These are phyloP conservation scores for Pyrenochaeta sp. DNA, from an alignment of 2,329 filamentous ascomycete genomes.

Conservation along the genomic window DNA sequence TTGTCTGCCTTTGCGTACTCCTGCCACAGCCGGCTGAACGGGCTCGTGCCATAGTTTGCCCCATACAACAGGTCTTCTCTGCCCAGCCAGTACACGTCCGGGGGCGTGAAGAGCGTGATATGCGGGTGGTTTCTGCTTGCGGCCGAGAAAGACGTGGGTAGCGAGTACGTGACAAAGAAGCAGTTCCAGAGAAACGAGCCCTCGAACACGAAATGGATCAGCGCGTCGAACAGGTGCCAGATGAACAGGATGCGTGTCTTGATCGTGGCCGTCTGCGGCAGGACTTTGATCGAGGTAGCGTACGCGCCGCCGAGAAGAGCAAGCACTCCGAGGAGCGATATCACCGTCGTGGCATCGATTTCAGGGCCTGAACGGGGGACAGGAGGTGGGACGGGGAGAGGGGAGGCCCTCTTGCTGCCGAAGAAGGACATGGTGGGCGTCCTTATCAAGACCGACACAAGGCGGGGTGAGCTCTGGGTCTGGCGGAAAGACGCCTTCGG, in stretches of 20 bases:
- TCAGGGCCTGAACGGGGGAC: constrained; percentile 58
- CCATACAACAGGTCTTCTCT: constrained; percentile 64
- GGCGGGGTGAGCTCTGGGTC: constrained; percentile 4
- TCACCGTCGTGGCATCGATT: constrained; percentile 59
- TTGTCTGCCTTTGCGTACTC: constrained; percentile 71
- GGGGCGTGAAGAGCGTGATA: constrained; percentile 53
- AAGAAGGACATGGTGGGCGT: constrained; percentile 29
- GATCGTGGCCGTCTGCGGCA: constrained; percentile 62
- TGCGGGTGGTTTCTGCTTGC: constrained; percentile 33
- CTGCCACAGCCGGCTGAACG: constrained; percentile 66
- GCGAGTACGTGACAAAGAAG: constrained; percentile 73
- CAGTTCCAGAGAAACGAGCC: constrained; percentile 92
- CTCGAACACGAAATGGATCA: constrained; percentile 91
- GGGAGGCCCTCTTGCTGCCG: constrained; percentile 39
- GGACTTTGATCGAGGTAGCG: constrained; percentile 55
- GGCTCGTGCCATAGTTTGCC: constrained; percentile 62
- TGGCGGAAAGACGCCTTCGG: constrained; percentile 15
- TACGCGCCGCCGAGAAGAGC: constrained; percentile 63
- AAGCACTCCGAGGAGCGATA: constrained; percentile 63
- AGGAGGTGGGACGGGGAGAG: constrained; percentile 66
- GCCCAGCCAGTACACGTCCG: constrained; percentile 62
- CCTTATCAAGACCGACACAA: constrained; percentile 6
- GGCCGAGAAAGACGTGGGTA: constrained; percentile 50
- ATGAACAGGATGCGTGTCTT: constrained; percentile 81
- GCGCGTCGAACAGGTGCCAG: constrained; percentile 92